Base-by-base conservation (phyloP, 2,329 filamentous ascomycete genomes). In the Biscogniauxia sp. region DNA sequence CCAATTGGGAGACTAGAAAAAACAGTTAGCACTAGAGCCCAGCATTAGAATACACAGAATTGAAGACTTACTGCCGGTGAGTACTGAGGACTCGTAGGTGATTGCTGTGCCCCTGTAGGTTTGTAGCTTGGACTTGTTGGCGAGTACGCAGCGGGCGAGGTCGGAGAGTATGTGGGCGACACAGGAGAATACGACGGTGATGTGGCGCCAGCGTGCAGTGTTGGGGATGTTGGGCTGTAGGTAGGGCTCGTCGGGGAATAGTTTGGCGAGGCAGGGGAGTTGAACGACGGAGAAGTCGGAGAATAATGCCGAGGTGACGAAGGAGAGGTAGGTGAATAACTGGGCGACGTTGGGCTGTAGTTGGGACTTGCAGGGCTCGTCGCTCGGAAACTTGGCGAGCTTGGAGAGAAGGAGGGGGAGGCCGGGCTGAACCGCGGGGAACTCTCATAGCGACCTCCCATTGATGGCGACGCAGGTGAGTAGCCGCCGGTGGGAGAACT, bases 161-260 rank as follows among this genome's bases (percentile, higher is more conserved):
- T 91, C 2, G 91, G 90, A 59, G 90, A 93, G 79, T 91, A 93
- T 23, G 83, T 85, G n/a, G 89, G 90, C 55, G 89, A 92, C 2
- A 87, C 87, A 53, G 89, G 89, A 32, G 83, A 86, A 75, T 89
- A 90, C 3, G 81, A 82, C n/a, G 82, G 85, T 64, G 86, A 83
- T 32, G 84, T 80, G 11, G 81, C 74, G 4, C 74, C 75, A 32
- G 65, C 76, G 71, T 74, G 80, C 68, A 83, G 76, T 72, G 81
- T 85, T 67, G 81, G 88, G 56, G 84, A 88, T 3, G 87, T 85
- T n/a, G 88, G 88, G 70, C 86, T 89, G 77, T 91, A 92, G 70
- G 83, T 87, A 58, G 89, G 88, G 66, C 86, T 89, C 5, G 87
- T 88, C 2, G 88, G 88, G 3, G 87, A 88, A 76, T 91, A 92